phyloP scores from a whole-genome alignment of 2,329 filamentous ascomycete genomes.

The Pseudocercospora ulei region DNA sequence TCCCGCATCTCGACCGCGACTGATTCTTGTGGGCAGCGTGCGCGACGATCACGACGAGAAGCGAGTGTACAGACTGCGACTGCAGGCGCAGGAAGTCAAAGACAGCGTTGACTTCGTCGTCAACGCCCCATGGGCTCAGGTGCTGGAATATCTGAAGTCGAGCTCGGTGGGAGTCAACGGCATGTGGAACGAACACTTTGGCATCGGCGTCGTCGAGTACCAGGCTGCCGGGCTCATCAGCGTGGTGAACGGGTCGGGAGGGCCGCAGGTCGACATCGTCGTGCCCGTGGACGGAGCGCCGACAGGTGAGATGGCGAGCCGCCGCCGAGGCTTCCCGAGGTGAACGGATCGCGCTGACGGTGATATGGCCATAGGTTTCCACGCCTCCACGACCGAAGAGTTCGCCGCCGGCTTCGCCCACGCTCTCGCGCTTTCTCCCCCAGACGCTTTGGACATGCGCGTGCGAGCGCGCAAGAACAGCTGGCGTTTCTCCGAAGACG shows the following conservation, averaged over 20 bases:
- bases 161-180: conserved; percentile 84
- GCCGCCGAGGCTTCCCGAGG: background rate
- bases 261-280: conserved; percentile 89
- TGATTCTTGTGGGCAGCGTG: conserved; percentile 88
- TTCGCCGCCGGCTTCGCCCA: conserved; percentile 73
- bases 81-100: conserved; percentile 75
- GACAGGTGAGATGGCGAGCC: conserved; percentile 51
- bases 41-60: conserved; percentile 70
- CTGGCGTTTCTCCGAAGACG: conserved; percentile 74
- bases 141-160: conserved; percentile 66
- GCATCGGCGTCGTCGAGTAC: conserved; percentile 96
- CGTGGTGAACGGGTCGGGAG: conserved; percentile 87
- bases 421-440: conserved; percentile 56
- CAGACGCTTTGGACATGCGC: conserved; percentile 64
- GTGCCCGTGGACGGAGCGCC: conserved; percentile 65
- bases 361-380: conserved; percentile 62
- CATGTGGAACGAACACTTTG: conserved; percentile 99
- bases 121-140: conserved; percentile 79
- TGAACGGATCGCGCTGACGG: conserved; percentile 13
- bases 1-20: conserved; percentile 43
- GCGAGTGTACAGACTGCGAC: conserved; percentile 75
- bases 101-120: conserved; percentile 78
- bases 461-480: conserved; percentile 66
- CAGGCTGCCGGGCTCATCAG: conserved; percentile 87
- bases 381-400: conserved; percentile 65